Percentiles rank a stretch among this genome's conserved stretches.
These are phyloP conservation scores for Xylaria sp. DNA, from an alignment of 2,329 filamentous ascomycete genomes.

Conservation along the genomic window DNA sequence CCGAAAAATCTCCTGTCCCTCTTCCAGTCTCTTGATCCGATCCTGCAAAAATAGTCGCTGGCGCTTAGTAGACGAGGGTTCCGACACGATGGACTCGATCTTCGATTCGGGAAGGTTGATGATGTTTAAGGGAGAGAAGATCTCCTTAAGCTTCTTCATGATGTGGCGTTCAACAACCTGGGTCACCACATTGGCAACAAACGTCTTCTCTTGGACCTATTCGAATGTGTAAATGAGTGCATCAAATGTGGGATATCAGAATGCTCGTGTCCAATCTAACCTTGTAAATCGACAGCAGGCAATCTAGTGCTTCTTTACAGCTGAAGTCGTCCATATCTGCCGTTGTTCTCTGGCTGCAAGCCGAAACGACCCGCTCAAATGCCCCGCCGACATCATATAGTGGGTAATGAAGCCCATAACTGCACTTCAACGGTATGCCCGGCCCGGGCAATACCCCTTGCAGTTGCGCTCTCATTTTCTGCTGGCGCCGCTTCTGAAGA, in stretches of 20 bases:
- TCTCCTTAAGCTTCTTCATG: not conserved
- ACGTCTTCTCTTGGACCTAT: conserved; percentile 5
- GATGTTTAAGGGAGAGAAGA: not conserved
- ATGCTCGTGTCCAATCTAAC: not conserved
- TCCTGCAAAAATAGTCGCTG: not conserved
- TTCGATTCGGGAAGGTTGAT: not conserved
- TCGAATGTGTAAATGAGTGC: not conserved
- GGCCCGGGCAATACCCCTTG: not conserved
- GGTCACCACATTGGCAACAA: conserved; percentile 1
- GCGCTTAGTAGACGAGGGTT: not conserved
- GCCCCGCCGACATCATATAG: not conserved
- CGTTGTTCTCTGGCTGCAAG: not conserved
- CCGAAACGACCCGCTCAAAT: conserved; percentile 1
- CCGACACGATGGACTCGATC: not conserved
- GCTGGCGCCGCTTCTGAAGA: not conserved
- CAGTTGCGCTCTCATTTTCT: not conserved
- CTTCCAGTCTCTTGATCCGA: not conserved
- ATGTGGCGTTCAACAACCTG: not conserved
- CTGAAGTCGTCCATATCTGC: conserved; percentile 2
- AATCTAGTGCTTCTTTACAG: conserved; percentile 3
- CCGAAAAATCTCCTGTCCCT: conserved; percentile 7
- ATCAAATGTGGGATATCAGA: not conserved
- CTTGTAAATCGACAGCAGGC: conserved; percentile 5
- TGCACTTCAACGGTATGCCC: not conserved
- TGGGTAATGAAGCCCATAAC: not conserved